phyloP scores from a whole-genome alignment of 108 stramenopile genomes.

The Parietichytrium sp. region DNA sequence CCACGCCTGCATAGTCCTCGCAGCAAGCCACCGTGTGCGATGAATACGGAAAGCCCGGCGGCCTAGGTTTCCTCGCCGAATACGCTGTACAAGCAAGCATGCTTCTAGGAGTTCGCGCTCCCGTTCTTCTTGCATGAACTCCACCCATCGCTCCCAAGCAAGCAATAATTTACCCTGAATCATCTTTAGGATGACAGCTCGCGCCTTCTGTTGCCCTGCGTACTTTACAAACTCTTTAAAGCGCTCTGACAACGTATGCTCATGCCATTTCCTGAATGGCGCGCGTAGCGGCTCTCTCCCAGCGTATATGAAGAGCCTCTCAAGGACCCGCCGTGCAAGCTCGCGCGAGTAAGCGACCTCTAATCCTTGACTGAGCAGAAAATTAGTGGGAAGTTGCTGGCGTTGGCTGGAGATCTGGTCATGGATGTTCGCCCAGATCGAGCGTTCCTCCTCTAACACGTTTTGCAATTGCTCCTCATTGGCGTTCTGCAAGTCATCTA shows the following conservation, averaged over 20 bases:
- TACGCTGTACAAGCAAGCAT: background rate
- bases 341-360: slow-evolving; percentile 29
- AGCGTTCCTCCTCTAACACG: background rate
- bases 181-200: background rate
- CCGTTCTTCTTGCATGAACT: background rate
- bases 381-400: background rate
- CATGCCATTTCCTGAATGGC: slow-evolving; percentile 30
- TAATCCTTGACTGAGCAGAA: slow-evolving; percentile 17
- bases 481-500: background rate
- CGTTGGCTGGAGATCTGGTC: background rate
- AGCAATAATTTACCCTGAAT: background rate
- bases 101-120: background rate
- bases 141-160: background rate
- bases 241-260: background rate
- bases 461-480: background rate
- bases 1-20: slow-evolving; percentile 1
- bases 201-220: background rate
- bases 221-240: slow-evolving; percentile 2
- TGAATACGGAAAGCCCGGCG: background rate
- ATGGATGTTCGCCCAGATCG: background rate
- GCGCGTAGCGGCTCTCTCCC: slow-evolving; percentile 14
- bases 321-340: background rate
- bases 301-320: background rate
- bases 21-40: background rate
- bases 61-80: background rate